Conservation (phyloP, 2,329 filamentous ascomycete genomes). For the Chaetomium olivaceum region DNA sequence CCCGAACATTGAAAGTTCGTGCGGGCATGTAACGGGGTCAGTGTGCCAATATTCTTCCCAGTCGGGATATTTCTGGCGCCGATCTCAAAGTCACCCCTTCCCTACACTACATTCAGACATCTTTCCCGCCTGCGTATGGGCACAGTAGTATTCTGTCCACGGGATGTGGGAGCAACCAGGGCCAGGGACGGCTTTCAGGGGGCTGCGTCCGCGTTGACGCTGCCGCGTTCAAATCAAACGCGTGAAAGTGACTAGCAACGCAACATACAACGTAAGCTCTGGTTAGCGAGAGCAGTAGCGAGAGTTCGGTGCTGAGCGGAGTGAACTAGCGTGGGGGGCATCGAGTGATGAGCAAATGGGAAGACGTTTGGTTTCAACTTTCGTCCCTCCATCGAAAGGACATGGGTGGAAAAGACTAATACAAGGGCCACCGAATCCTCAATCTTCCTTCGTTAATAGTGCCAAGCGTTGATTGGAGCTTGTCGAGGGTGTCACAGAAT, state of each 20-base stretch:
- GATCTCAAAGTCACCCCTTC: not conserved
- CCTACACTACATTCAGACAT: not conserved
- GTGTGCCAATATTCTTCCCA: not conserved
- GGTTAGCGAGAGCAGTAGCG: not conserved
- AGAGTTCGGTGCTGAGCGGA: not conserved
- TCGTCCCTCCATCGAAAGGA: not conserved
- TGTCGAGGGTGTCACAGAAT: not conserved
- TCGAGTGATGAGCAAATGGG: not conserved
- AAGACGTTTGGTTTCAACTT: not conserved
- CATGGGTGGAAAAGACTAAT: not conserved
- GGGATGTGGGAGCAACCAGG: not conserved
- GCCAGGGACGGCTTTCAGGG: conserved; percentile 1
- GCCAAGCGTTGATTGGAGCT: not conserved
- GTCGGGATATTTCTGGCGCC: not conserved
- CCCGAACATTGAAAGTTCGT: not conserved
- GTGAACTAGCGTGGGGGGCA: not conserved
- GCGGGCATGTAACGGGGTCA: not conserved
- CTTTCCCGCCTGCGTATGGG: not conserved
- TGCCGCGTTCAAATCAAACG: not conserved
- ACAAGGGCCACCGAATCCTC: not conserved
- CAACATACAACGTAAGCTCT: conserved; percentile 3
- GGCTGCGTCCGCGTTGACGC: not conserved
- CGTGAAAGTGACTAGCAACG: not conserved
- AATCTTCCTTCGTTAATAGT: not conserved
- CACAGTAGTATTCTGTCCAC: not conserved